Evolutionary conservation across 352 stramenopile species (phyloP), one percentile per base, ranked within the genome.

Genomic region (Pseudoperonospora humuli): DNA sequence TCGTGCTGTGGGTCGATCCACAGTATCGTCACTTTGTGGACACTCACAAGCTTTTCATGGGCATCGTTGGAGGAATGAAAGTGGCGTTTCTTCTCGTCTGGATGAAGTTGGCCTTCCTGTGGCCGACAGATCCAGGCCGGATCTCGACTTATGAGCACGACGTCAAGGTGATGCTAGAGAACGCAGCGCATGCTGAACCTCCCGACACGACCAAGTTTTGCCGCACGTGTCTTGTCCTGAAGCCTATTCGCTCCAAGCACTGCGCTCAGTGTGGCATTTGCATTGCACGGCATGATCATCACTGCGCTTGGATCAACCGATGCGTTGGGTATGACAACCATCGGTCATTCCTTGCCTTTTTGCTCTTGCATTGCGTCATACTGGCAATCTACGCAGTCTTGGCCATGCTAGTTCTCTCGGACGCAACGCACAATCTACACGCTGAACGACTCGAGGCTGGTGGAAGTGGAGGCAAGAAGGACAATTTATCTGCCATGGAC

Each of bases 291-390:
- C 72, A 90, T 48, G 84, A 95, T 43, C 84, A 95, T 43, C 79
- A 95, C 56, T 95, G 84, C 38, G 64, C 72, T 1, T 95, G 84
- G 84, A 82, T 95, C 45, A 92, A 95, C 39, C 71, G 65, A 0
- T 90, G 79, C 32, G 75, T 95, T 9, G 84, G 84, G 1, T 84
- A 71, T 25, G 63, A 57, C 18, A 94, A 94, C 51, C 81, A 94
- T 47, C 70, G 78, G 0, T 50, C 75, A 3, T 94, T 94, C 51
- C 64, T 94, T 36, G 29, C 59, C 18, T 94, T 94, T 45, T 44
- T 94, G 24, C 23, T 84, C 10, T n/a, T 86, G 39, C 82, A 88
- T 50, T 66, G 63, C 39, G 26, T 82, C 14, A 47, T 71, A 6
- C 28, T 89, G 5, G 45, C 58, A 0, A 51, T 64, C 0, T 88